Evolutionary conservation across 495 filamentous ascomycete genomes (phyloP).

Genomic region (Penicillium manginii): DNA sequence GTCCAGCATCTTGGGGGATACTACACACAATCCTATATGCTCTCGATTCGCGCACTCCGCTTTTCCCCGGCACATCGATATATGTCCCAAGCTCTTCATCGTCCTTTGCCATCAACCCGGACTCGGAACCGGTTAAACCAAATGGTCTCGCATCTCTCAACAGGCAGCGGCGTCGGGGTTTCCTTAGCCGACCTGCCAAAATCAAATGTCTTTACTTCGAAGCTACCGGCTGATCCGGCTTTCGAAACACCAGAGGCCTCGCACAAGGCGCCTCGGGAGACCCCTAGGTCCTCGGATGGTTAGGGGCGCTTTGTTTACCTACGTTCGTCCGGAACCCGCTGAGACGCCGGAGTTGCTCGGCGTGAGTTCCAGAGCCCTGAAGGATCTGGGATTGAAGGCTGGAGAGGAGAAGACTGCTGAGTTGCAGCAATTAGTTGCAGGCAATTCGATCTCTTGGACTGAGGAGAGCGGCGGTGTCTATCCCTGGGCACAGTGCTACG

Average conservation of each 20-base stretch:
- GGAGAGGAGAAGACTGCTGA: conserved; percentile 71
- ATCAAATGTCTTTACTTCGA: conserved; percentile 80
- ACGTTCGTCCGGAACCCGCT: conserved; percentile 75
- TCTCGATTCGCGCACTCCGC: conserved; percentile 10
- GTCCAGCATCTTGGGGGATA: neutral
- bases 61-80: conserved; percentile 14
- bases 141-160: conserved; percentile 60
- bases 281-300: conserved; percentile 81
- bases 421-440: conserved; percentile 75
- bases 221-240: conserved; percentile 73
- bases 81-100: conserved; percentile 32
- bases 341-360: conserved; percentile 77
- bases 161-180: conserved; percentile 23
- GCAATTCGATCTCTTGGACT: conserved; percentile 71
- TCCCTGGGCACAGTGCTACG: conserved; percentile 98
- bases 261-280: conserved; percentile 73
- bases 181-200: conserved; percentile 78
- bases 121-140: conserved; percentile 31
- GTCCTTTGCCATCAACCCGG: conserved; percentile 6
- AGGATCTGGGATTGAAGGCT: conserved; percentile 71
- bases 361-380: conserved; percentile 74
- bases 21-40: conserved; percentile 11
- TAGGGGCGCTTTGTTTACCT: conserved; percentile 85
- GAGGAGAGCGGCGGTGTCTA: conserved; percentile 73
- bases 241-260: conserved; percentile 82